These are phyloP conservation scores for Sporothrix schenckii DNA, from an alignment of 2,329 filamentous ascomycete genomes.

Conservation along the genomic window DNA sequence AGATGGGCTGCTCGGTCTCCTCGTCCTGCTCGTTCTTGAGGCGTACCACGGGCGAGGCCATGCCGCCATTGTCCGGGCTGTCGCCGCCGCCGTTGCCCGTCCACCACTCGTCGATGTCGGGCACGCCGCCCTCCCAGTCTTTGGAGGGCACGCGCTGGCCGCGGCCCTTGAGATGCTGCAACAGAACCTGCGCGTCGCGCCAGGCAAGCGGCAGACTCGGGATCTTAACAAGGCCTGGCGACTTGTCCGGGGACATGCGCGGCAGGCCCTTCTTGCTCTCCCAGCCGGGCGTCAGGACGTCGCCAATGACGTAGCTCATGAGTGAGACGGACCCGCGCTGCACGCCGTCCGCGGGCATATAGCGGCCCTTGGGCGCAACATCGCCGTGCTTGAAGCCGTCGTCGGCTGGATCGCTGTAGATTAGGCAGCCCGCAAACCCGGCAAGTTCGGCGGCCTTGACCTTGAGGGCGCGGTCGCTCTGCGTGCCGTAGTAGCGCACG, in stretches of 20 bases:
- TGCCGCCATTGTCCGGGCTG: slow-evolving; percentile 36
- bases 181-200: slow-evolving; percentile 80
- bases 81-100: slow-evolving; percentile 64
- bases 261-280: slow-evolving; percentile 67
- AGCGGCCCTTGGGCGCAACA: slow-evolving; percentile 74
- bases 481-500: slow-evolving; percentile 76
- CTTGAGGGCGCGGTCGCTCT: slow-evolving; percentile 75
- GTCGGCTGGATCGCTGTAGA: slow-evolving; percentile 88
- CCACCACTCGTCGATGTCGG: slow-evolving; percentile 78
- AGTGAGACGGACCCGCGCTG: slow-evolving; percentile 80
- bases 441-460: slow-evolving; percentile 86
- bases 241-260: slow-evolving; percentile 69
- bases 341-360: slow-evolving; percentile 78
- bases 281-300: slow-evolving; percentile 89
- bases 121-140: slow-evolving; percentile 76
- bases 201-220: slow-evolving; percentile 89
- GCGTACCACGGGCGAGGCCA: slow-evolving; percentile 72
- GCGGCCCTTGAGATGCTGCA: slow-evolving; percentile 74
- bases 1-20: slow-evolving; percentile 78
- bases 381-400: slow-evolving; percentile 77
- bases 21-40: slow-evolving; percentile 88
- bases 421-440: slow-evolving; percentile 83
- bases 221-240: slow-evolving; percentile 74
- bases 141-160: slow-evolving; percentile 66
- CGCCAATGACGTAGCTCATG: slow-evolving; percentile 81